Base-by-base conservation (phyloP, 495 filamentous ascomycete genomes). In the Daldinia vernicosa region DNA sequence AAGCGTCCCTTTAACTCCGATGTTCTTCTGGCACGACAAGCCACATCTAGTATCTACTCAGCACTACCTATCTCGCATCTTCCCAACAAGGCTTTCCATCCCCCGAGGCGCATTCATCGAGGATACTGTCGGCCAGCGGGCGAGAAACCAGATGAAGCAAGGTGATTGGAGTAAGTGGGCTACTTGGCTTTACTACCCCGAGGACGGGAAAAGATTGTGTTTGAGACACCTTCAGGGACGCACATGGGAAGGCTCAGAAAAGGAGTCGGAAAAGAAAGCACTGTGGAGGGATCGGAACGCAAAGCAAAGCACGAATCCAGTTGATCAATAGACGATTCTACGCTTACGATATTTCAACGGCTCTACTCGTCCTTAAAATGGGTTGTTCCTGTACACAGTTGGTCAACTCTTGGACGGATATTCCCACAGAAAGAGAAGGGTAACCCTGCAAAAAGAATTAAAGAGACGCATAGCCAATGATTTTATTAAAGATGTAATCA, bases 11-110 rank as follows among this genome's bases (percentile, higher is more conserved):
- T 74, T 84, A 6, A 84, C 82, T 15, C 82, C 82, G 0, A 78
- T 84, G 45, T 84, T 84, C 66, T 81, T 84, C 74, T 84, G 82
- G 82, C 81, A 83, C 67, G 82, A 84, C 68, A 84, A 84, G 63
- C 81, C 82, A 12, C 82, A 84, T 63, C 30, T 84, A 0, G 82
- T 81, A 14, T 77, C 76, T 22, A 82, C 78, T 53, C 68, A 69
- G 14, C 82, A 84, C 60, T 84, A 84, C 61, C 75, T 83, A 2
- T 63, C 71, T 14, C 79, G 75, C 1, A 72, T 84, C 37, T 84
- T 84, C 61, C 77, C 81, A 14, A 78, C 51, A 30, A 78, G 82
- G 28, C 65, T 79, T 32, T 76, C 81, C 9, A 75, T 84, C 28
- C 67, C 74, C 12, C 71, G 82, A 15, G 82, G 82, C 17, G 77